Conservation (phyloP, 768 basidiomycete genomes). For the Lepiota brunneoincarnata region DNA sequence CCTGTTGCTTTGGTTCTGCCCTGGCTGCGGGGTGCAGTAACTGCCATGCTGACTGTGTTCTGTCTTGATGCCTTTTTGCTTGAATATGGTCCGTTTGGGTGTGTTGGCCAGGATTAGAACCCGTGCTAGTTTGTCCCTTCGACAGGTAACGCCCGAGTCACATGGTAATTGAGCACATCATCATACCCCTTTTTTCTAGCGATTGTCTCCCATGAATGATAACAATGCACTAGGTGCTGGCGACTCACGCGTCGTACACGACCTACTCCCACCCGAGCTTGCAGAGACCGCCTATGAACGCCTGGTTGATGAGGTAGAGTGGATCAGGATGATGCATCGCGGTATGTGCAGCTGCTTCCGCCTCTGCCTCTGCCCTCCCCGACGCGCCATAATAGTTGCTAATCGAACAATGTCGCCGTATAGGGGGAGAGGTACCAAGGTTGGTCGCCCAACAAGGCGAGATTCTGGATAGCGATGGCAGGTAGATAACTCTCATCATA, state of each 20-base stretch:
- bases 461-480: conserved; percentile 32
- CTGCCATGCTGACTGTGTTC: too few relatives aligned
- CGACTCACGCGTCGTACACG: conserved; percentile 58
- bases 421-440: conserved; percentile 61
- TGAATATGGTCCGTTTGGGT: too few relatives aligned
- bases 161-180: too few relatives aligned
- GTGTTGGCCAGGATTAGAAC: too few relatives aligned
- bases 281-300: conserved; percentile 56
- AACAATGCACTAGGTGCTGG: conserved; percentile 52
- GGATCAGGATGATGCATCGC: conserved; percentile 73
- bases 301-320: conserved; percentile 62
- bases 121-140: too few relatives aligned
- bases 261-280: conserved; percentile 56
- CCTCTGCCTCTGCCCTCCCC: too few relatives aligned
- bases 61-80: too few relatives aligned
- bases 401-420: not conserved
- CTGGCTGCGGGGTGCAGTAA: too few relatives aligned
- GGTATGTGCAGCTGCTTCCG: conserved; percentile 36
- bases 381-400: not conserved
- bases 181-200: too few relatives aligned
- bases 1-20: too few relatives aligned
- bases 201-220: too few relatives aligned
- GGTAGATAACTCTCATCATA: conserved; percentile 20
- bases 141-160: too few relatives aligned
- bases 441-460: conserved; percentile 36